Percentiles rank a stretch among this genome's conserved stretches.
Conservation (phyloP, 2,329 filamentous ascomycete genomes). For the Ophiostoma quercus region DNA sequence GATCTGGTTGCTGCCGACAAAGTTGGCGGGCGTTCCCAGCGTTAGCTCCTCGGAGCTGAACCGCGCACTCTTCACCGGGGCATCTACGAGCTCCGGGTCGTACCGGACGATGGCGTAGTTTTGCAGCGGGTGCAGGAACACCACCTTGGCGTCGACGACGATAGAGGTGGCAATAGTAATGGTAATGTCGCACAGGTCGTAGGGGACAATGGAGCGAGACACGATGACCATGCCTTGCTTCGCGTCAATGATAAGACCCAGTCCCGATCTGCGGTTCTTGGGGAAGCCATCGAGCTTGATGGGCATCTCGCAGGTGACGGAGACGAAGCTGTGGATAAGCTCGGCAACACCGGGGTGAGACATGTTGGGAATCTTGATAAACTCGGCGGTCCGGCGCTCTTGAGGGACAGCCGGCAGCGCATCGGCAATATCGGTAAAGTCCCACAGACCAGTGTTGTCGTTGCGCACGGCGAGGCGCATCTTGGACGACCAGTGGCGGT, state of each 20-base stretch:
- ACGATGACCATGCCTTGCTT: slow-evolving; percentile 93
- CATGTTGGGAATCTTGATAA: slow-evolving; percentile 85
- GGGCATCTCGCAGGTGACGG: slow-evolving; percentile 87
- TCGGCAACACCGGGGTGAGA: slow-evolving; percentile 87
- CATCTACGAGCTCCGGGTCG: slow-evolving; percentile 86
- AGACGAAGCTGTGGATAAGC: slow-evolving; percentile 89
- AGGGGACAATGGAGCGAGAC: slow-evolving; percentile 88
- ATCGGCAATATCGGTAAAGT: slow-evolving; percentile 81
- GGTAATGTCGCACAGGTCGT: slow-evolving; percentile 93
- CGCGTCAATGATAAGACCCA: slow-evolving; percentile 94
- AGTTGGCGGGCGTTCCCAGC: slow-evolving; percentile 90
- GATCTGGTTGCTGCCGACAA: slow-evolving; percentile 97
- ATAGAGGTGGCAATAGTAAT: slow-evolving; percentile 96
- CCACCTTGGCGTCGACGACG: slow-evolving; percentile 85
- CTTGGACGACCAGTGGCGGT: slow-evolving; percentile 92
- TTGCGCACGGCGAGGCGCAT: slow-evolving; percentile 92
- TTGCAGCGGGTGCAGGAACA: slow-evolving; percentile 93
- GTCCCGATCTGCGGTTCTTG: slow-evolving; percentile 87
- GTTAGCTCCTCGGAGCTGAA: slow-evolving; percentile 77
- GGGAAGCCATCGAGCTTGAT: slow-evolving; percentile 98
- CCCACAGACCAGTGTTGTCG: slow-evolving; percentile 85
- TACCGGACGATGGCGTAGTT: slow-evolving; percentile 97
- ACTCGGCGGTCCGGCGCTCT: slow-evolving; percentile 72
- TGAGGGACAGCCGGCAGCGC: slow-evolving; percentile 69
- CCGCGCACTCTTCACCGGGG: slow-evolving; percentile 82